Evolutionary conservation across 78 protist genomes (phyloP).

Genomic region (Parvularia atlantis): DNA sequence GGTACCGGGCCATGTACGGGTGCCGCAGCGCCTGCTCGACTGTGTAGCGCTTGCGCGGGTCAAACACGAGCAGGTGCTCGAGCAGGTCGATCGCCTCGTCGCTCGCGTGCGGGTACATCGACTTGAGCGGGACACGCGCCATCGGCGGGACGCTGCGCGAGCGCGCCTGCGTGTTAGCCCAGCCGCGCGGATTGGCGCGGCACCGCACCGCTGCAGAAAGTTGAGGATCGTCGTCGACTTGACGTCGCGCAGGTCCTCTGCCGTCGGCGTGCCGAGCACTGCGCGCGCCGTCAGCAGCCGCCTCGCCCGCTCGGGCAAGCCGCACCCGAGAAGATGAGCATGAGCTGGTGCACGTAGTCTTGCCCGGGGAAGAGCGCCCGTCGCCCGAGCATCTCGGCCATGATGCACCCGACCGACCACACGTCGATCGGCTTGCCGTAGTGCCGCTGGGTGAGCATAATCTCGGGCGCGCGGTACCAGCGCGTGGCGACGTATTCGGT

Average conservation of each 20-base stretch:
- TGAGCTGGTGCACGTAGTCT: constrained; percentile 41
- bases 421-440: constrained; percentile 62
- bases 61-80: constrained; percentile 63
- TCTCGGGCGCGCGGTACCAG: constrained; percentile 95
- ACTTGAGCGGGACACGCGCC: too few relatives aligned
- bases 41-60: constrained; percentile 73
- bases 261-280: constrained; percentile 21
- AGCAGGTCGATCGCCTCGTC: constrained; percentile 66
- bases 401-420: constrained; percentile 80
- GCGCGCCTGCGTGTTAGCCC: too few relatives aligned
- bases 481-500: constrained; percentile 84
- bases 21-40: constrained; percentile 64
- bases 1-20: constrained; percentile 55
- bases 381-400: constrained; percentile 58
- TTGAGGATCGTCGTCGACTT: too few relatives aligned
- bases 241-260: too few relatives aligned
- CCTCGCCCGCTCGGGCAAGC: too few relatives aligned
- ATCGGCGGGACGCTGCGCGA: too few relatives aligned
- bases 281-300: too few relatives aligned
- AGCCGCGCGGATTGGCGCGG: too few relatives aligned
- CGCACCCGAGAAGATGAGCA: constrained; percentile 15
- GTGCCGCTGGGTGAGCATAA: constrained; percentile 46
- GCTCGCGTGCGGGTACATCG: too few relatives aligned
- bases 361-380: constrained; percentile 61
- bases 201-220: too few relatives aligned